Conservation (phyloP, 2,329 filamentous ascomycete genomes). For the Lachnellula cervina region DNA sequence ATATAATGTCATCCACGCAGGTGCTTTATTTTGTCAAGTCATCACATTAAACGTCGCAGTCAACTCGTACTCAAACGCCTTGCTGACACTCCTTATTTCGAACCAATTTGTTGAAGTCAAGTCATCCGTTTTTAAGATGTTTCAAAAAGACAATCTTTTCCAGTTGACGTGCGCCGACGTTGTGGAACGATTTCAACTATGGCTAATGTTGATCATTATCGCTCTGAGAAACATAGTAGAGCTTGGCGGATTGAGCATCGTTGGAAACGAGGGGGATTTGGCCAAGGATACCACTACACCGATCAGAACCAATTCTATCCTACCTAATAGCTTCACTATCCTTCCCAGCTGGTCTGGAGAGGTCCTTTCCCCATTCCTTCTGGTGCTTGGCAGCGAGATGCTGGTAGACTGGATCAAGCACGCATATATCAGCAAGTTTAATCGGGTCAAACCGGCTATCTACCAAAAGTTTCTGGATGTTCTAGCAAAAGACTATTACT, state of each 20-base stretch:
- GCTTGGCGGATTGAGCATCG: constrained; percentile 74
- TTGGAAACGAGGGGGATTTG: constrained; percentile 37
- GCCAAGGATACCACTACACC: constrained; percentile 52
- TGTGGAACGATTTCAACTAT: constrained; percentile 94
- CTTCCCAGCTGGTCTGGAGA: constrained; percentile 84
- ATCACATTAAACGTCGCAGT: constrained; percentile 97
- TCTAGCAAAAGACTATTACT: constrained; percentile 95
- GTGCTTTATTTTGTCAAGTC: constrained; percentile 91
- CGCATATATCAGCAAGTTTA: constrained; percentile 97
- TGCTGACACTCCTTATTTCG: constrained; percentile 86
- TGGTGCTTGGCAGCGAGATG: constrained; percentile 95
- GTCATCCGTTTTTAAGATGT: constrained; percentile 95
- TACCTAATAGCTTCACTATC: constrained; percentile 87
- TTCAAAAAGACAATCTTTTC: constrained; percentile 96
- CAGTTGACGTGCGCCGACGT: constrained; percentile 95
- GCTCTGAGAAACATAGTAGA: constrained; percentile 95
- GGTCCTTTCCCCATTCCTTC: constrained; percentile 84
- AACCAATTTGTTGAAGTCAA: constrained; percentile 99
- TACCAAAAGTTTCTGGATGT: constrained; percentile 91
- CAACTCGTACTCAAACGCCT: constrained; percentile 95
- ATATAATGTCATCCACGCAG: constrained; percentile 85
- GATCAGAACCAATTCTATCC: constrained; percentile 64
- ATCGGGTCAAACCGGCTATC: constrained; percentile 87
- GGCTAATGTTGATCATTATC: constrained; percentile 96
- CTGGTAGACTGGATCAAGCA: constrained; percentile 96